Evolutionary conservation across 148 eudicot species (phyloP), one percentile per base, ranked within the genome.

Genomic region (Cornus florida): DNA sequence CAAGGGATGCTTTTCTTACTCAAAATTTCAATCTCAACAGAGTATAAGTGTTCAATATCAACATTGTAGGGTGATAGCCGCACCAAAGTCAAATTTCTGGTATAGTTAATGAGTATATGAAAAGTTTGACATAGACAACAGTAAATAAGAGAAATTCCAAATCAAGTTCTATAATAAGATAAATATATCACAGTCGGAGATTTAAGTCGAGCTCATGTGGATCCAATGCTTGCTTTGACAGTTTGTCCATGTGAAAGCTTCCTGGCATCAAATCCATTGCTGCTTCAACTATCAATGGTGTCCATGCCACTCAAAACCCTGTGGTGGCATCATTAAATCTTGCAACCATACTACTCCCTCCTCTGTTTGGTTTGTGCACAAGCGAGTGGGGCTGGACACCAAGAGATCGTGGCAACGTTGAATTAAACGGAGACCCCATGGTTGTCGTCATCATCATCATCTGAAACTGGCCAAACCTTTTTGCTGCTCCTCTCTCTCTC

Each of bases 401-500:
- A 41, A 79, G 73, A 66, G 74, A 75, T 64, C 76, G 62, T 32
- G 68, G 17, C 8, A 28, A 23, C 24, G 67, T 69, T 35, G 75
- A 66, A 70, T 16, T 57, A 20, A 57, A 28, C 10, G 53, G 53
- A 48, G 12, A 48, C 53, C 53, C 53, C 6, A 23, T 22, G 7
- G 22, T 19, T 16, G 16, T n/a, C 32, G 3, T 33, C 35, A 11
- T 24, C 19, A 62, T 60, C 6, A 10, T 70, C 57, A 43, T 28
- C 24, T 16, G 28, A 59, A 67, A 74, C 32, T 57, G 67, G 43
- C 28, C 43, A 65, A 71, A 39, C 24, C 59, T 72, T 68, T 14
- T 72, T 6, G 50, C 64, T 74, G 73, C 81, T 53, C 77, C 77
- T 74, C 86, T 81, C 7, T 86, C 86, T 48, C 80, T 81, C 78